Evolutionary conservation across 257 asterid species (phyloP).

Genomic region (Penstemon barbatus): DNA sequence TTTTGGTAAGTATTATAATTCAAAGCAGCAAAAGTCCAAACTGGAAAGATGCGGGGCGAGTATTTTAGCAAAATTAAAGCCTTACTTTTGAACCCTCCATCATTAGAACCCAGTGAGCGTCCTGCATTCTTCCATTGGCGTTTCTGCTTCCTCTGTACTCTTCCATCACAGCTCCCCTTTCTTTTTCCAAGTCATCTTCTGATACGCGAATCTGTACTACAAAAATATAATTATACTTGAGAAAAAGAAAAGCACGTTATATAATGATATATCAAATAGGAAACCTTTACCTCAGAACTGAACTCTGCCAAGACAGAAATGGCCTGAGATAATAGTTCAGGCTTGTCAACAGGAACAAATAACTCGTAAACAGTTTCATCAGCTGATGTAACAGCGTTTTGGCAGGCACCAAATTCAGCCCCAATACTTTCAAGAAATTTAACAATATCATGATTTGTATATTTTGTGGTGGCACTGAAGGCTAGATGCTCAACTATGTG

Average conservation of each 20-base stretch:
- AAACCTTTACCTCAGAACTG: slow-evolving; percentile 76
- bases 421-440: slow-evolving; percentile 93
- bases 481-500: slow-evolving; percentile 97
- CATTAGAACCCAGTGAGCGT: slow-evolving; percentile 90
- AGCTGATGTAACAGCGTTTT: slow-evolving; percentile 84
- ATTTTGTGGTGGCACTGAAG: slow-evolving; percentile 90
- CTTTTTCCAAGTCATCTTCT: slow-evolving; percentile 78
- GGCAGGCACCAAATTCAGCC: slow-evolving; percentile 97
- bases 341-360: slow-evolving; percentile 94
- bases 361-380: slow-evolving; percentile 94
- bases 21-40: slow-evolving; percentile 6
- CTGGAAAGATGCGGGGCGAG: slow-evolving; percentile 5
- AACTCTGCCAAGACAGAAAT: slow-evolving; percentile 86
- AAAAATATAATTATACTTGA: slow-evolving; percentile 27
- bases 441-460: slow-evolving; percentile 86
- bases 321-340: slow-evolving; percentile 84
- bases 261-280: slow-evolving; percentile 2
- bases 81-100: slow-evolving; percentile 96
- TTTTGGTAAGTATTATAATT: background rate
- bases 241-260: slow-evolving; percentile 8
- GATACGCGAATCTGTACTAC: slow-evolving; percentile 72
- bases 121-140: slow-evolving; percentile 97
- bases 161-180: slow-evolving; percentile 96
- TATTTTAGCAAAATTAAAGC: slow-evolving; percentile 20
- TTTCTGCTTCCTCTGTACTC: slow-evolving; percentile 85